phyloP scores from a whole-genome alignment of 208 protist species.

The Acanthamoeba rhysodes region DNA sequence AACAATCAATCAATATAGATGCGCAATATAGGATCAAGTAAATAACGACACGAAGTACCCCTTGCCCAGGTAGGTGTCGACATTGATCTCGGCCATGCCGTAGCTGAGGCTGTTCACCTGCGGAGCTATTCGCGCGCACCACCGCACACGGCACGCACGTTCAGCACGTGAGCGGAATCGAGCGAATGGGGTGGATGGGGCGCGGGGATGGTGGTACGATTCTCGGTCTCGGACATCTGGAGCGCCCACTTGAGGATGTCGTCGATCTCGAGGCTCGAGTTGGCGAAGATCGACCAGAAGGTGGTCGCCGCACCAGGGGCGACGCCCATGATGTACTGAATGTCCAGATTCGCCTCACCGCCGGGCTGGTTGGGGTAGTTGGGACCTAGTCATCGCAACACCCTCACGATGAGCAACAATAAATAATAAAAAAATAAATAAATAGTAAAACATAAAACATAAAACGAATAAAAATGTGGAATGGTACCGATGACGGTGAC shows the following conservation, averaged over 20 bases:
- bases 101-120: conserved; percentile 78
- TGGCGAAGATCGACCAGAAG: conserved; percentile 77
- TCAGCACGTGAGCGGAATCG: not conserved
- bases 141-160: not conserved
- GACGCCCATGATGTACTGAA: conserved; percentile 83
- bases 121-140: not conserved
- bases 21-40: no score
- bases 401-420: not conserved
- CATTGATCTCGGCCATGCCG: conserved; percentile 78
- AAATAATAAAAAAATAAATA: not conserved
- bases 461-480: not conserved
- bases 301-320: conserved; percentile 77
- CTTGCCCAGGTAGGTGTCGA: conserved; percentile 71
- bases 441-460: not conserved
- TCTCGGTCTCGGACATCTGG: conserved; percentile 47
- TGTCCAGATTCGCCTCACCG: conserved; percentile 79
- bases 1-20: no score
- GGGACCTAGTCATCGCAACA: conserved; percentile 18
- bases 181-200: not conserved
- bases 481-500: conserved; percentile 39
- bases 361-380: conserved; percentile 72
- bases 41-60: conserved; percentile 44
- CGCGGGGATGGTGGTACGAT: not conserved
- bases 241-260: conserved; percentile 59
- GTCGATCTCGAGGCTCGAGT: conserved; percentile 37